A percentile compares a stretch with the other conserved stretches of the same genome.
phyloP scores from a whole-genome alignment of 805 yeast species.

The Teunomyces kruisii region DNA sequence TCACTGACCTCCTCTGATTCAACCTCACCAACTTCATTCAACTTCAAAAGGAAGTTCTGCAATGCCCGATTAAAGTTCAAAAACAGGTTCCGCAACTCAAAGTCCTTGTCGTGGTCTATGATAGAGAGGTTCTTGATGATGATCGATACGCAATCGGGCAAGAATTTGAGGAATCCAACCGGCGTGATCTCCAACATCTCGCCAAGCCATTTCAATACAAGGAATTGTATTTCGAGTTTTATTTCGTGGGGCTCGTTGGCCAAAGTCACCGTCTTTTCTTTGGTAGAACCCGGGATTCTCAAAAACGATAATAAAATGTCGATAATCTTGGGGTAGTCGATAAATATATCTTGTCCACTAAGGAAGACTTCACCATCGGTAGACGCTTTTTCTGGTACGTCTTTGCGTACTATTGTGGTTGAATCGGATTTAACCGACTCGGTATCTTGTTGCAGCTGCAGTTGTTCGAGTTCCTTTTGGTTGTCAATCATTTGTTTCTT shows the following conservation, averaged over 20 bases:
- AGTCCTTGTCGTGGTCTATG: slow-evolving; percentile 36
- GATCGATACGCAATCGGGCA: slow-evolving; percentile 73
- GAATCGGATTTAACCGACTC: slow-evolving; percentile 26
- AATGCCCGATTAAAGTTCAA: slow-evolving; percentile 34
- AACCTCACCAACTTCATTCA: slow-evolving; percentile 20
- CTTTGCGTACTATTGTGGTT: slow-evolving; percentile 22
- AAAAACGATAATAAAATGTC: slow-evolving; percentile 80
- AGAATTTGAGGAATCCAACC: slow-evolving; percentile 64
- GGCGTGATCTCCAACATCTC: slow-evolving; percentile 74
- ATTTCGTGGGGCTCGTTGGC: slow-evolving; percentile 39
- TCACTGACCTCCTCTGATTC: slow-evolving; percentile 46
- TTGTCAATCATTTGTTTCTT: slow-evolving; percentile 19
- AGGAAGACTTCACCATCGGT: slow-evolving; percentile 28
- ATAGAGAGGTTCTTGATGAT: slow-evolving; percentile 47
- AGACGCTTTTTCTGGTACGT: slow-evolving; percentile 30
- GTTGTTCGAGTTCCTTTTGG: slow-evolving; percentile 7
- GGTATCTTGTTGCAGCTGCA: slow-evolving; percentile 8
- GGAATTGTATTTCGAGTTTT: slow-evolving; percentile 64
- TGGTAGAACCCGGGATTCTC: slow-evolving; percentile 47
- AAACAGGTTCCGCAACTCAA: slow-evolving; percentile 36
- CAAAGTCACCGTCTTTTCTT: slow-evolving; percentile 23
- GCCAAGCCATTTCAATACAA: slow-evolving; percentile 80
- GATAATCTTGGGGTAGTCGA: slow-evolving; percentile 78
- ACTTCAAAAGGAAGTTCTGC: slow-evolving; percentile 31
- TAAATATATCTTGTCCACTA: slow-evolving; percentile 68